A percentile compares a stretch with the other conserved stretches of the same genome.
Evolutionary conservation across 306 rosid genomes (phyloP).

Genomic region (Malus orientalis): DNA sequence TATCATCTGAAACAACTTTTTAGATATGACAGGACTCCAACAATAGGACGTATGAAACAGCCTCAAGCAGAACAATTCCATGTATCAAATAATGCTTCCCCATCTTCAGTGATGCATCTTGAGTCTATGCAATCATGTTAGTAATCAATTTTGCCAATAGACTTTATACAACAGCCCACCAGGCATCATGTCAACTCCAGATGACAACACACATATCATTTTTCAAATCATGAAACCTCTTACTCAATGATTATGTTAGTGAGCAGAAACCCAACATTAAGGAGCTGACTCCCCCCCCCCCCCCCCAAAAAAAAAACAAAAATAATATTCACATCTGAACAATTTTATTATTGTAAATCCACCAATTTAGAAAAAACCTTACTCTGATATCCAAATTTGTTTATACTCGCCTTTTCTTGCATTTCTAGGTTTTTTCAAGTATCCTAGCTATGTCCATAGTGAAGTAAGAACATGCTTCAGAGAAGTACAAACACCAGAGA

Average conservation of each 20-base stretch:
- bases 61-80: not conserved
- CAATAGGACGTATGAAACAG: not conserved
- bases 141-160: not conserved
- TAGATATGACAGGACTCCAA: not conserved
- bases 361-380: not conserved
- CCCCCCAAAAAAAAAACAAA: no score
- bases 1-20: not conserved
- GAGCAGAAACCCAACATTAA: not conserved
- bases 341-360: not conserved
- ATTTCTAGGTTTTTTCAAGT: not conserved
- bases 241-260: not conserved
- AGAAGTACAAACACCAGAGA: not conserved
- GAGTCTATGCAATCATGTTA: not conserved
- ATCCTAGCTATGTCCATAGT: not conserved
- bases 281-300: not conserved
- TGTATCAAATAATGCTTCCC: not conserved
- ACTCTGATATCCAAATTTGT: not conserved
- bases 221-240: not conserved
- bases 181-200: not conserved
- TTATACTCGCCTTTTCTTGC: not conserved
- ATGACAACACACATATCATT: not conserved
- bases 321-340: not conserved
- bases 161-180: not conserved
- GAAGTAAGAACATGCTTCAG: not conserved
- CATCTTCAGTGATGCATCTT: not conserved